These are phyloP conservation scores for Nicotiana otophora DNA, from an alignment of 257 asterid genomes.

Conservation along the genomic window DNA sequence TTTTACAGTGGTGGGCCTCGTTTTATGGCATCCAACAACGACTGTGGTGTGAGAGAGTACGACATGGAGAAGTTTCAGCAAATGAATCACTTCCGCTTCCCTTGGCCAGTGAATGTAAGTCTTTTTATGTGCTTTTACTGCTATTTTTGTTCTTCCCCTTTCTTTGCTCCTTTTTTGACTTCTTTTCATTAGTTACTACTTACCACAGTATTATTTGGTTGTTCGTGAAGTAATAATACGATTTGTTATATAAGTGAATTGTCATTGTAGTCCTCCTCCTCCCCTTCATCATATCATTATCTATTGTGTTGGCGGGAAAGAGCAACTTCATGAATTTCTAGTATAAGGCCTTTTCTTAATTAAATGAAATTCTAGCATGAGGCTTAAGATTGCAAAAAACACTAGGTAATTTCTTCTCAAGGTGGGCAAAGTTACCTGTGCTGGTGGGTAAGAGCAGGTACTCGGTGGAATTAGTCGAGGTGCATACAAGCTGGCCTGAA, in stretches of 20 bases:
- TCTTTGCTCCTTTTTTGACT: neutral
- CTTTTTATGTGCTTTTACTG: neutral
- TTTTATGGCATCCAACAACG: slow-evolving; percentile 63
- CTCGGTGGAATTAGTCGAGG: no score
- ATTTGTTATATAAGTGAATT: neutral
- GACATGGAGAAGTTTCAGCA: slow-evolving; percentile 72
- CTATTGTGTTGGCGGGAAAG: neutral
- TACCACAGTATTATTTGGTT: neutral
- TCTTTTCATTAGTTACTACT: neutral
- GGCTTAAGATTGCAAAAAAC: neutral
- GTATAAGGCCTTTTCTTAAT: neutral
- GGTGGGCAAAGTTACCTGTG: no score
- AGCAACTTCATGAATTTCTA: neutral
- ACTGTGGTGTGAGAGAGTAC: slow-evolving; percentile 59
- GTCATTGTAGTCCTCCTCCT: neutral
- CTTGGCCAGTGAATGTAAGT: slow-evolving; percentile 83
- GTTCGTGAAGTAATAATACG: neutral
- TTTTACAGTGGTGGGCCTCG: slow-evolving; percentile 49
- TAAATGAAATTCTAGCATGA: neutral
- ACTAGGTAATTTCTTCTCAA: no score
- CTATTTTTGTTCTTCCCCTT: neutral
- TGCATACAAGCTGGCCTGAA: no score
- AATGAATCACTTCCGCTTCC: slow-evolving; percentile 49
- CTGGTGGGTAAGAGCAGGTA: no score
- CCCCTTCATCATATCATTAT: neutral